Evolutionary conservation across 2,329 filamentous ascomycete species (phyloP).

Genomic region (Trichoderma koningiopsis): DNA sequence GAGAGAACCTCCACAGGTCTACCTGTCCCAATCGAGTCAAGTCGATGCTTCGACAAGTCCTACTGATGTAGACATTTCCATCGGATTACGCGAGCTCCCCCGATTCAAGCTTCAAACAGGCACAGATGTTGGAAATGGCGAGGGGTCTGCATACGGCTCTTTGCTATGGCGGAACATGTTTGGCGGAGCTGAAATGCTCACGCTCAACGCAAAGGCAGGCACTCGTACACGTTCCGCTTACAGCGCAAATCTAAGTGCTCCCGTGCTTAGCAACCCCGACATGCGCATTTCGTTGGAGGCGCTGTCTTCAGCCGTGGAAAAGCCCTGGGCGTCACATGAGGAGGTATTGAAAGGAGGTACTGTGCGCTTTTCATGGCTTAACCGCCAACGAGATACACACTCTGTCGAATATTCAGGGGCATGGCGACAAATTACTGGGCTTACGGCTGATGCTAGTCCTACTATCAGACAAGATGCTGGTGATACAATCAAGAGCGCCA

Average conservation of each 20-base stretch:
- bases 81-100: conserved; percentile 80
- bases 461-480: conserved; percentile 83
- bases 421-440: conserved; percentile 86
- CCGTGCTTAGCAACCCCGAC: conserved; percentile 82
- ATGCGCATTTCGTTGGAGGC: conserved; percentile 77
- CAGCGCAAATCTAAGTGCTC: conserved; percentile 80
- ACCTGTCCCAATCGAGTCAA: conserved; percentile 73
- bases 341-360: conserved; percentile 80
- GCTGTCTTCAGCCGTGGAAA: conserved; percentile 80
- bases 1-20: conserved; percentile 78
- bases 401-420: conserved; percentile 77
- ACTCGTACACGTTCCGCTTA: conserved; percentile 92
- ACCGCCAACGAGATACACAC: conserved; percentile 66
- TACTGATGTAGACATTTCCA: conserved; percentile 79
- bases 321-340: conserved; percentile 92
- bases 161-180: conserved; percentile 88
- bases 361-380: conserved; percentile 75
- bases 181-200: conserved; percentile 87
- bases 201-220: conserved; percentile 82
- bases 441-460: conserved; percentile 74
- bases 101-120: conserved; percentile 89
- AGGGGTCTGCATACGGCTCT: conserved; percentile 91
- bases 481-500: conserved; percentile 84
- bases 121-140: conserved; percentile 89
- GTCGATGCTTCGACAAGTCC: conserved; percentile 69